Base-by-base conservation (phyloP, 2,329 filamentous ascomycete species). In the Trichoderma asperellum region DNA sequence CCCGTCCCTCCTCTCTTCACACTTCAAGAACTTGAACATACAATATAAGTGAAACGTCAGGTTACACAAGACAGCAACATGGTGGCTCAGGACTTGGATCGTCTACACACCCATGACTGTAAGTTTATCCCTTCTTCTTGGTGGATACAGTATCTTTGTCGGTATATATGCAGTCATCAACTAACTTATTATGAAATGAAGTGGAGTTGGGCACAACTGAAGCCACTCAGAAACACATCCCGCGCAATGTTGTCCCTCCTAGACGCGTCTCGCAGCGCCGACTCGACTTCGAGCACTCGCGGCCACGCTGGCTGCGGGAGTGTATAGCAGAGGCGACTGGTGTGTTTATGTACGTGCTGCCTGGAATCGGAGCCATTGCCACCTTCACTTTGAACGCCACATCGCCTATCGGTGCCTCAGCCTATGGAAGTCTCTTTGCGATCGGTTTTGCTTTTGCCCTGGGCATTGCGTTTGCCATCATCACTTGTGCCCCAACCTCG, bases 391-490 rank as follows among this genome's bases (percentile, higher is more conserved):
- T 87, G 4, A 83, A 86, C 71, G 78, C 81, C 1, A 79, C 77
- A 2, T 85, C 83, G 69, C 71, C 71, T 6, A 32, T 75, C 34
- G 74, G 74, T 5, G 74, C 72, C 34, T 62, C 74, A 5, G 74
- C 75, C 2, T 78, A 76, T 57, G 84, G 86, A n/a, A 84, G 80
- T 72, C 72, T 88, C 35, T 85, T 88, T 73, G 83, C 86, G 71
- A 84, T 88, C 67, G 86, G 86, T 21, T 84, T 81, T 76, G 85
- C 84, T 2, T 88, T 86, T 74, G 85, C 84, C 5, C 74, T 88
- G 18, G 86, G 87, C 4, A 87, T 88, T 73, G 84, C 85, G 16
- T 86, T 88, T 72, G 86, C 86, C 56, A 87, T 88, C 76, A 87
- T 88, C 67, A 84, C 82, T 43, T 87, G 85, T 72, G 86, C 81